Evolutionary conservation across 2,329 filamentous ascomycete genomes (phyloP), one percentile per base, ranked within the genome.

Genomic region (Aspergillus sp.): DNA sequence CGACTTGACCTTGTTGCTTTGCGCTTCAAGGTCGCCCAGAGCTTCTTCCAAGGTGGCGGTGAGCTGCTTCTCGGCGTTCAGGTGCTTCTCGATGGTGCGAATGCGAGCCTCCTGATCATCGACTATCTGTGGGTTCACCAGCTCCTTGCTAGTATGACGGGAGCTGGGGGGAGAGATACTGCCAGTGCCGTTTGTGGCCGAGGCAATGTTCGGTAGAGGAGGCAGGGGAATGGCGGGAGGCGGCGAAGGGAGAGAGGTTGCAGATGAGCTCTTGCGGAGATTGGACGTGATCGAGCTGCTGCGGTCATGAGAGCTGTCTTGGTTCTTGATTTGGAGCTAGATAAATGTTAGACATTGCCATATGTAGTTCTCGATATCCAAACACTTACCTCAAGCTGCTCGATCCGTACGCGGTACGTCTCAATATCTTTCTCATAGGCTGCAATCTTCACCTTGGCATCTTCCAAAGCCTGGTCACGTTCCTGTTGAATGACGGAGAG

Each of bases 81-180:
- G 85, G 73, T 98, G 92, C 81, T 97, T 98, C 82, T 99, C 94
- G 64, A 99, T 96, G 6, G 92, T 96, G 62, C 91, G 89, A 73
- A 99, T 96, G 65, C 93, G 92, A 47, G 91, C 91, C 74, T 99
- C 95, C 75, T 97, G 93, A 69, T 99, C 95, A 72, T 98, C 94
- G 62, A 94, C 91, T 58, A 96, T 85, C 70, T 97, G 93, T 53
- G 89, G 86, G 61, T 89, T 85, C 55, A 89, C 83, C 59, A 87
- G 85, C 70, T 97, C 92, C 75, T 95, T 96, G 82, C 92, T 96
- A 17, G 87, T 84, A 61, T 93, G 91, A 10, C 92, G 84, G 45
- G 87, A 87, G 65, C 80, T 88, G 30, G 85, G 78, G 68, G 86
- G 77, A 71, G 86, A 76, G 75, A 85, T 68, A 80, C 83, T 79